These are phyloP conservation scores for Wallacemonas rigidus DNA, from an alignment of 208 protist species.

Conservation along the genomic window DNA sequence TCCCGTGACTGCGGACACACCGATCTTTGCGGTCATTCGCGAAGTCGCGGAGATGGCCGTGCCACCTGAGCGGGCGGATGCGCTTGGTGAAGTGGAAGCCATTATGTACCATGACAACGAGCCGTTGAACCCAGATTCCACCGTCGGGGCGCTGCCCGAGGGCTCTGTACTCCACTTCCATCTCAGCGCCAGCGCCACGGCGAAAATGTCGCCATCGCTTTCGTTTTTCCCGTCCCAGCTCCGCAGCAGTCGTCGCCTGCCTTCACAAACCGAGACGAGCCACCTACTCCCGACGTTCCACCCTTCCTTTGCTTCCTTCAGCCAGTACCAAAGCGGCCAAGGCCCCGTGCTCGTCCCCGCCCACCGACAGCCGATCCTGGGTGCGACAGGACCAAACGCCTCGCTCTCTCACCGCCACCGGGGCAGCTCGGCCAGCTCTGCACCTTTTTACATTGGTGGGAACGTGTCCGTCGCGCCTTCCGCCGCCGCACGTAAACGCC, in stretches of 20 bases:
- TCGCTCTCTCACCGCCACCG: background rate
- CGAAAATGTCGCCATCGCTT: conserved; percentile 14
- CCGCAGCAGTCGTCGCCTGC: conserved; percentile 7
- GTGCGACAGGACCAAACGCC: background rate
- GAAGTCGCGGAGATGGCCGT: conserved; percentile 49
- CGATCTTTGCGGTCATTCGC: conserved; percentile 38
- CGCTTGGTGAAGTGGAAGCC: conserved; percentile 33
- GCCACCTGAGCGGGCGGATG: conserved; percentile 23
- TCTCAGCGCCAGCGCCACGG: conserved; percentile 30
- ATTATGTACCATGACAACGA: conserved; percentile 47
- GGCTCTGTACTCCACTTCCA: conserved; percentile 56
- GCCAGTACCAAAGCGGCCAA: background rate
- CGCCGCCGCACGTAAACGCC: background rate
- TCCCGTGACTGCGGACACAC: conserved; percentile 42
- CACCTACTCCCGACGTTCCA: conserved; percentile 7
- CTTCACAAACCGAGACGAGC: conserved; percentile 18
- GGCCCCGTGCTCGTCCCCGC: background rate
- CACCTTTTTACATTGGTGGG: conserved; percentile 16
- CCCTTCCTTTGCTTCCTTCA: background rate
- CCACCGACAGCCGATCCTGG: conserved; percentile 7
- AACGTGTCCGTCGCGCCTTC: conserved; percentile 14
- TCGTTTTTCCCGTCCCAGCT: conserved; percentile 11
- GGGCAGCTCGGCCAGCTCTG: conserved; percentile 5
- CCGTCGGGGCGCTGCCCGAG: conserved; percentile 36
- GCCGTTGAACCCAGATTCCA: conserved; percentile 33